phyloP scores from a whole-genome alignment of 768 basidiomycete species.

The Coprinopsis sp. region DNA sequence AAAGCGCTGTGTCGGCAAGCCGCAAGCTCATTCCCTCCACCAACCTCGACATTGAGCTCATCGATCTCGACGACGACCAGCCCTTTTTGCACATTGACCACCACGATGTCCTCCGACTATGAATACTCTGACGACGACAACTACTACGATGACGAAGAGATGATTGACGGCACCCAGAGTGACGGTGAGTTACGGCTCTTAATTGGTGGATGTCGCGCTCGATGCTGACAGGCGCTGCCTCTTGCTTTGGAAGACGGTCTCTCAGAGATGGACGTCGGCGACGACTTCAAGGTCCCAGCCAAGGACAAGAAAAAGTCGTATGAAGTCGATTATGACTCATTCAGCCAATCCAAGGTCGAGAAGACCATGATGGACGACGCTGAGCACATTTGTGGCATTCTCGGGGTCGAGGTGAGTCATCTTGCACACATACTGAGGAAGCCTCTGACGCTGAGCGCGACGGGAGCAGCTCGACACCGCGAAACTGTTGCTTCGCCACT shows the following conservation, averaged over 20 bases:
- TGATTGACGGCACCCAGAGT: slow-evolving; percentile 62
- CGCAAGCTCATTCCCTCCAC: neutral
- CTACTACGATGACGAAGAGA: slow-evolving; percentile 70
- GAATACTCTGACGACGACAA: slow-evolving; percentile 68
- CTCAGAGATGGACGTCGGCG: slow-evolving; percentile 60
- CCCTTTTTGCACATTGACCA: neutral
- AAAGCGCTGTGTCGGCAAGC: slow-evolving; percentile 3
- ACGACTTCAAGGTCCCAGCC: slow-evolving; percentile 55
- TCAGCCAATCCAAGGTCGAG: slow-evolving; percentile 70
- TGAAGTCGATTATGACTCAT: slow-evolving; percentile 80
- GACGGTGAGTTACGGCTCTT: slow-evolving; percentile 35
- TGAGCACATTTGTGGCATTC: slow-evolving; percentile 83
- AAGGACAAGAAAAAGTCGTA: slow-evolving; percentile 66
- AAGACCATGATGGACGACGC: slow-evolving; percentile 73
- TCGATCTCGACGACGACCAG: slow-evolving; percentile 19
- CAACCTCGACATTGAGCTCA: slow-evolving; percentile 16
- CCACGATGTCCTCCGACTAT: slow-evolving; percentile 55
- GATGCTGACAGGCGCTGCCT: neutral
- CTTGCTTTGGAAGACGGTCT: slow-evolving; percentile 16
- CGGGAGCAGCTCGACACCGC: slow-evolving; percentile 68
- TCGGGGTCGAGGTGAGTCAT: slow-evolving; percentile 82
- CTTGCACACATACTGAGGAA: slow-evolving; percentile 3
- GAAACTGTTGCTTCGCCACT: slow-evolving; percentile 72
- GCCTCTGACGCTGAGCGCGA: slow-evolving; percentile 2
- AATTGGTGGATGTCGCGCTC: neutral